Conservation (phyloP, 1,284 basidiomycete species). For the Omphalotus olearius region DNA sequence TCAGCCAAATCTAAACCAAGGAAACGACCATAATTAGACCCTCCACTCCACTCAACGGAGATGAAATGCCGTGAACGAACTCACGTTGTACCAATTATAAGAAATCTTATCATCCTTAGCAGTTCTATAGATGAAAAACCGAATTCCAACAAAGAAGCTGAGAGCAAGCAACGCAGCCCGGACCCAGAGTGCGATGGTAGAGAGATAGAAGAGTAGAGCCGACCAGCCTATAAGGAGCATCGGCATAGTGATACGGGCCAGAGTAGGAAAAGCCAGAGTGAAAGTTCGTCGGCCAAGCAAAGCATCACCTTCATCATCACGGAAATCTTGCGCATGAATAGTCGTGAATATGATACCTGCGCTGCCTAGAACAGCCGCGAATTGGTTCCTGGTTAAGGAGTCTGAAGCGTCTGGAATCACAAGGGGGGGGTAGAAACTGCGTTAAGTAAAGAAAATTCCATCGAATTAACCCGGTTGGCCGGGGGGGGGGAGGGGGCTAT, state of each 20-base stretch:
- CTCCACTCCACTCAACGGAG: not conserved
- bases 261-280: conserved; percentile 18
- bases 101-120: conserved; percentile 6
- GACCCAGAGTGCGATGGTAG: not conserved
- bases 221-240: conserved; percentile 7
- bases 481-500: no score
- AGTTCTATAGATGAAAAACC: conserved; percentile 1
- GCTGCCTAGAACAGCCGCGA: conserved; percentile 24
- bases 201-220: not conserved
- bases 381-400: not conserved
- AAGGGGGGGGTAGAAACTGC: no score
- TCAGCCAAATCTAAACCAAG: conserved; percentile 2
- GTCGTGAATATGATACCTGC: conserved; percentile 28
- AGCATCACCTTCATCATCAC: conserved; percentile 31
- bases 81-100: conserved; percentile 11
- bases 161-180: not conserved
- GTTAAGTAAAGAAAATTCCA: no score
- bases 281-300: conserved; percentile 27
- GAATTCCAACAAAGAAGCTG: not conserved
- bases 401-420: no score
- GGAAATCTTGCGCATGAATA: conserved; percentile 36
- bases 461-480: no score
- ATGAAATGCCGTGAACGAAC: not conserved
- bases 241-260: conserved; percentile 10
- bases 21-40: not conserved